phyloP scores from a whole-genome alignment of 2,329 filamentous ascomycete genomes.

The Scleromitrula shiraiana region DNA sequence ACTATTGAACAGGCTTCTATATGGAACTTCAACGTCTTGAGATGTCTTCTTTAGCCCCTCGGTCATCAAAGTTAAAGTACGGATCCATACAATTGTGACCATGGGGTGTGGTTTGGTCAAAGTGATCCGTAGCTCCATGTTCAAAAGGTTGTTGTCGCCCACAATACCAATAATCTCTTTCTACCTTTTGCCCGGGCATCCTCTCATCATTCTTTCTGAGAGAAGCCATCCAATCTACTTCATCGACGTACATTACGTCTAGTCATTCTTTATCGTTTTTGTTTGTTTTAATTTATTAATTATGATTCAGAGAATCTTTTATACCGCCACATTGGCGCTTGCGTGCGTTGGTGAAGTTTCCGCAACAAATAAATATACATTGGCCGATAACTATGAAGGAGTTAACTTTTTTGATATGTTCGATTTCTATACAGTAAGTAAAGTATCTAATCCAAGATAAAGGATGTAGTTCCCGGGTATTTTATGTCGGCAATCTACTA shows the following conservation, averaged over 20 bases:
- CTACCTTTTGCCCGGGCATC: background rate
- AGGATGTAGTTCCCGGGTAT: background rate
- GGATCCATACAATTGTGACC: background rate
- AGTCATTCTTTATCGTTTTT: constrained; percentile 18
- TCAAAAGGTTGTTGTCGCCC: constrained; percentile 8
- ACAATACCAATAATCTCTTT: background rate
- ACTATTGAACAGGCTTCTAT: background rate
- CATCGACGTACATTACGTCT: constrained; percentile 20
- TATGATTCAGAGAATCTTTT: constrained; percentile 10
- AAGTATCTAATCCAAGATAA: background rate
- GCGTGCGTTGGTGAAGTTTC: constrained; percentile 11
- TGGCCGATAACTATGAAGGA: constrained; percentile 32
- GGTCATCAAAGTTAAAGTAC: background rate
- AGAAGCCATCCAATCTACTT: background rate
- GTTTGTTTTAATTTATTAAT: constrained; percentile 13
- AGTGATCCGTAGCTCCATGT: background rate
- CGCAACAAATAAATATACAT: constrained; percentile 8
- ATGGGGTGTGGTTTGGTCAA: background rate
- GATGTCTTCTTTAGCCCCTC: background rate
- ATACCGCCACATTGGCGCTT: constrained; percentile 4
- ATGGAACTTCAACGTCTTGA: background rate
- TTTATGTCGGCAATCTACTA: background rate
- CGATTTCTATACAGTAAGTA: constrained; percentile 41
- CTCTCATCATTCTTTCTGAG: constrained; percentile 12
- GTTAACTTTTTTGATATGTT: constrained; percentile 40